phyloP scores from a whole-genome alignment of 2,329 filamentous ascomycete species.

The Colletotrichum endophyticum region DNA sequence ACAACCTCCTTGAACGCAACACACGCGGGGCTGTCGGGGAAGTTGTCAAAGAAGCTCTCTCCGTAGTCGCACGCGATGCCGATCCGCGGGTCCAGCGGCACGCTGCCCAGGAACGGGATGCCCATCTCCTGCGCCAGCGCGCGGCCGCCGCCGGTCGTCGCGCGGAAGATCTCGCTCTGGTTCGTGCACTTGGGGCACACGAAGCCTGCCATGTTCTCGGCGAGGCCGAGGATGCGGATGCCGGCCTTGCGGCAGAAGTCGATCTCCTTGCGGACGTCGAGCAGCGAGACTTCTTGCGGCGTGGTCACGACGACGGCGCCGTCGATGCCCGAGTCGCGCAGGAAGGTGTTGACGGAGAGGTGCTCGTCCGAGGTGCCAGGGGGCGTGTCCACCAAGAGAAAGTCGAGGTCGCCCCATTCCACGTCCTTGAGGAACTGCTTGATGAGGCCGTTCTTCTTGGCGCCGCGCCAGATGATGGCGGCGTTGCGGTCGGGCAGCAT shows the following conservation, averaged over 20 bases:
- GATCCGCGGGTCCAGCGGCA: constrained; percentile 91
- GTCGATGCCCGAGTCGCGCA: constrained; percentile 91
- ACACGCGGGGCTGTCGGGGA: constrained; percentile 91
- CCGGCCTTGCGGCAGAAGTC: constrained; percentile 97
- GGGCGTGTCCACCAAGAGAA: constrained; percentile 91
- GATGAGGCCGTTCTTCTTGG: constrained; percentile 98
- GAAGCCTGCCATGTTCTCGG: constrained; percentile 98
- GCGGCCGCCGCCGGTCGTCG: constrained; percentile 87
- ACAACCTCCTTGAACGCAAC: constrained; percentile 83
- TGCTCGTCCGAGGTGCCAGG: constrained; percentile 97
- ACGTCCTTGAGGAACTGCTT: constrained; percentile 99
- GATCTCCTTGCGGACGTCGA: constrained; percentile 96
- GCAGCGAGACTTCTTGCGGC: constrained; percentile 88
- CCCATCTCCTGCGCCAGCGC: constrained; percentile 83
- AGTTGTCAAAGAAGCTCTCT: constrained; percentile 95
- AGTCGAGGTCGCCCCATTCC: constrained; percentile 95
- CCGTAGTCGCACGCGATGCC: constrained; percentile 97
- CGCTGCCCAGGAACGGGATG: constrained; percentile 86
- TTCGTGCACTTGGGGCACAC: constrained; percentile 92
- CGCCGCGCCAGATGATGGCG: constrained; percentile 95
- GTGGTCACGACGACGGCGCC: constrained; percentile 94
- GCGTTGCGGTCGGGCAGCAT: constrained; percentile 95
- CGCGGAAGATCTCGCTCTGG: constrained; percentile 83
- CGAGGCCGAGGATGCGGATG: constrained; percentile 85
- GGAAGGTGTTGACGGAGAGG: constrained; percentile 87